These are phyloP conservation scores for Fraxinus platypoda DNA, from an alignment of 305 asterid genomes.

Conservation along the genomic window DNA sequence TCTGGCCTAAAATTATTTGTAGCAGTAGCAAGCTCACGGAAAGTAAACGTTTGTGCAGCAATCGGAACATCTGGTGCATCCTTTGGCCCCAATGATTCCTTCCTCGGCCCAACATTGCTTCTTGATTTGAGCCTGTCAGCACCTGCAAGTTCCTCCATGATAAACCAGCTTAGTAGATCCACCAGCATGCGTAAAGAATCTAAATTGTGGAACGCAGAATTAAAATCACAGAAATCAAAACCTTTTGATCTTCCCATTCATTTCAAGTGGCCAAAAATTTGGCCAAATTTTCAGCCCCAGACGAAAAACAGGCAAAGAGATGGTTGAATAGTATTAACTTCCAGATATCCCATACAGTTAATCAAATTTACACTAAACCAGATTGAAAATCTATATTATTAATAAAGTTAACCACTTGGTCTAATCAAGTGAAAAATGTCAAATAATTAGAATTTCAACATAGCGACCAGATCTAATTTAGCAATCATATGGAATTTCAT, in stretches of 20 bases:
- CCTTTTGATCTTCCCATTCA: not conserved
- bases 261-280: not conserved
- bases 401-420: not conserved
- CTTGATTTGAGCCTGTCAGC: conserved; percentile 69
- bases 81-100: conserved; percentile 54
- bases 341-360: not conserved
- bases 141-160: conserved; percentile 45
- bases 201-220: not conserved
- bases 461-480: conserved; percentile 23
- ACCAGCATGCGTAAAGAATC: conserved; percentile 1
- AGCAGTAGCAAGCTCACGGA: conserved; percentile 89
- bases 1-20: conserved; percentile 81
- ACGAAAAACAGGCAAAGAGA: not conserved
- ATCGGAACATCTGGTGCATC: conserved; percentile 73
- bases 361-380: not conserved
- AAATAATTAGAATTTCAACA: not conserved
- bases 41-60: conserved; percentile 87
- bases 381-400: not conserved
- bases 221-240: not conserved
- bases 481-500: conserved; percentile 36
- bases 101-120: conserved; percentile 51
- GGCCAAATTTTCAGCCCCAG: not conserved
- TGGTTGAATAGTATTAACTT: not conserved
- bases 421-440: conserved; percentile 1
- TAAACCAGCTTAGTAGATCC: conserved; percentile 11